Base-by-base conservation (phyloP, 768 basidiomycete genomes). In the Candolleomyces eurysporus region DNA sequence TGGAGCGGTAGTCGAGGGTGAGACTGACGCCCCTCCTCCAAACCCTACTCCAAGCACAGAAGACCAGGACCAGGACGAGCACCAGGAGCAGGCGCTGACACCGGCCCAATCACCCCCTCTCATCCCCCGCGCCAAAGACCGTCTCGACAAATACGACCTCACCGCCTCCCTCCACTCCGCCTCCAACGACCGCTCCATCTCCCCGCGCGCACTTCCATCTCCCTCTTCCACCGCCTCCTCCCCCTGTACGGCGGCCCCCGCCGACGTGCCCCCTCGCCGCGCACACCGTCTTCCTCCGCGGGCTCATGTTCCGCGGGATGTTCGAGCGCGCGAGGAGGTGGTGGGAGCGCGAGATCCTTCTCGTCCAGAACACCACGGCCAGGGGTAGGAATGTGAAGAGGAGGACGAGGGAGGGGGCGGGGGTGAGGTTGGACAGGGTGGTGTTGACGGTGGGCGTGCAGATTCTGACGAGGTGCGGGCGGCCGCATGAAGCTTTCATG, bases 251-350 rank as follows among this genome's bases (percentile, higher is more conserved):
- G 51, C 19, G 71, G 81, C 22, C 72, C 70, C 30, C n/a, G n/a
- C 79, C 82, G 0, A 82, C 77, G 3, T 71, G 78, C 13, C 42
- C 49, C 39, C 42, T 61, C 5, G 79, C 74, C 0, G 79, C 85
- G 0, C 82, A 86, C 65, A 86, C 84, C 19, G 71, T 84, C 31
- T 71, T 86, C 60, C 76, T 90, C 45, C 79, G 79, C 32, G 86
- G 82, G 0, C 72, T 89, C 8, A 64, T 87, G 13, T 71, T 73
- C 11, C 81, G 82, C 51, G 67, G 74, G 30, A 71, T 74, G 51
- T 75, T 85, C 11, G 43, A 26, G 8, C 21, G 19, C 5, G 60
- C 60, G n/a, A 39, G 52, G 5, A 42, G 26, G 11, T 52, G 36
- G 42, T 46, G 42, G 53, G 36, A 36, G 32, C 22, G 16, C 14